phyloP scores from a whole-genome alignment of 2,329 filamentous ascomycete species.

The Talaromyces sp. region DNA sequence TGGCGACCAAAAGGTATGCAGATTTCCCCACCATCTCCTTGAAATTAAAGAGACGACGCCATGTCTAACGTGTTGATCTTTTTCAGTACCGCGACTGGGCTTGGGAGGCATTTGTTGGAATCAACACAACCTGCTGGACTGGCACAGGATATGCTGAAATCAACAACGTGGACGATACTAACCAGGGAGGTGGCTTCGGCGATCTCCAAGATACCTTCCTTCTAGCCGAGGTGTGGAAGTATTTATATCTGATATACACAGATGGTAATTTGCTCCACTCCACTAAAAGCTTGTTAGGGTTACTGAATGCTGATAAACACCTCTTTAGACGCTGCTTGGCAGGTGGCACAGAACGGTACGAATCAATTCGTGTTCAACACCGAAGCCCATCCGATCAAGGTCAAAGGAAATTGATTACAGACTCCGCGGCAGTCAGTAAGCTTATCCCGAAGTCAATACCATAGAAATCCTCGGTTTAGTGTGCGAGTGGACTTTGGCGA shows the following conservation, averaged over 20 bases:
- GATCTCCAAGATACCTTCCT: conserved; percentile 83
- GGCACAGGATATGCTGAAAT: conserved; percentile 65
- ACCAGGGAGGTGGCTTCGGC: conserved; percentile 54
- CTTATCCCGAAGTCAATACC: too few species aligned
- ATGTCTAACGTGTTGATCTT: not conserved
- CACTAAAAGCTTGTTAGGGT: not conserved
- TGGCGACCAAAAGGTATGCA: conserved; percentile 52
- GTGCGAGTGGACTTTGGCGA: too few species aligned
- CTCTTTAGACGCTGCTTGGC: conserved; percentile 52
- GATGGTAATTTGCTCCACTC: conserved; percentile 20
- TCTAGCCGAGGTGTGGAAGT: conserved; percentile 85
- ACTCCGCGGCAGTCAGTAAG: too few species aligned
- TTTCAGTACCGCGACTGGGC: conserved; percentile 70
- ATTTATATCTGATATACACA: conserved; percentile 67
- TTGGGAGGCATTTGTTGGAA: conserved; percentile 69
- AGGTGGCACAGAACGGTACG: conserved; percentile 44
- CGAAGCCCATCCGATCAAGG: conserved; percentile 58
- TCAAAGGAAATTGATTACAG: conserved; percentile 16
- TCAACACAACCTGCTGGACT: conserved; percentile 59
- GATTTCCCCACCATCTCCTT: not conserved
- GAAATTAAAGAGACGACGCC: too few species aligned
- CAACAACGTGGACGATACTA: conserved; percentile 55
- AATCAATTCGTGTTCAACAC: conserved; percentile 61
- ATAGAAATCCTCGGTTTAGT: too few species aligned
- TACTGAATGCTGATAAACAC: conserved; percentile 3